phyloP scores from a whole-genome alignment of 108 stramenopile genomes.

The Parietichytrium sp. region DNA sequence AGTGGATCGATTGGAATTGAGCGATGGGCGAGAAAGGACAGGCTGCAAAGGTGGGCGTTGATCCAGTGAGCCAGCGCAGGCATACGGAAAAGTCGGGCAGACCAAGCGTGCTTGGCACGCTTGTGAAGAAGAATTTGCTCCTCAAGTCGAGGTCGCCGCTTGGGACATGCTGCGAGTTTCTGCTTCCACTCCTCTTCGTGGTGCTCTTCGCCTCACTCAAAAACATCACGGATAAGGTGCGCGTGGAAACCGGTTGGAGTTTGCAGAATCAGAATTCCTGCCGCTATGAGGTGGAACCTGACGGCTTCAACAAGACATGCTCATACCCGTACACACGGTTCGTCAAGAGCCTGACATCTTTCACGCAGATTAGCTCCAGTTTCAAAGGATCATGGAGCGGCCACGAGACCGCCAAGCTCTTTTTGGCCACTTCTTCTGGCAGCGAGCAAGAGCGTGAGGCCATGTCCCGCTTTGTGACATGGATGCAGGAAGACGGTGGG shows the following conservation, averaged over 20 bases:
- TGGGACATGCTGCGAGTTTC: neutral
- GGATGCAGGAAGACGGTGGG: neutral
- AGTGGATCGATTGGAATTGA: no score
- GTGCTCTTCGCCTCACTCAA: constrained; percentile 2
- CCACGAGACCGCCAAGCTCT: neutral
- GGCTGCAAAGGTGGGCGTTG: no score
- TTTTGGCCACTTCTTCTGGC: neutral
- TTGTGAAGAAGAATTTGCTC: neutral
- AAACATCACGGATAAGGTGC: neutral
- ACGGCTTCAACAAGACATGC: neutral
- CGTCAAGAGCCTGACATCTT: neutral
- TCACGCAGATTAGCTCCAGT: neutral
- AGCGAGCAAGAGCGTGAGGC: neutral
- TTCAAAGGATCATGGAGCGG: neutral
- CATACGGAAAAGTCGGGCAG: no score
- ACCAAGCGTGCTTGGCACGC: no score
- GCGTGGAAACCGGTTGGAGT: neutral
- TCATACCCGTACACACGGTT: neutral
- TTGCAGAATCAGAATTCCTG: neutral
- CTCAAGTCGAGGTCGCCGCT: neutral
- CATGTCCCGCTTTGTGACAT: neutral
- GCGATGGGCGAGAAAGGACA: no score
- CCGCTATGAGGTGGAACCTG: neutral
- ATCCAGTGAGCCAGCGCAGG: no score
- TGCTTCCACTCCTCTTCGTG: constrained; percentile 12